Evolutionary conservation across 768 basidiomycete genomes (phyloP), one percentile per base, ranked within the genome.

Genomic region (Leccinum longicurvipes): DNA sequence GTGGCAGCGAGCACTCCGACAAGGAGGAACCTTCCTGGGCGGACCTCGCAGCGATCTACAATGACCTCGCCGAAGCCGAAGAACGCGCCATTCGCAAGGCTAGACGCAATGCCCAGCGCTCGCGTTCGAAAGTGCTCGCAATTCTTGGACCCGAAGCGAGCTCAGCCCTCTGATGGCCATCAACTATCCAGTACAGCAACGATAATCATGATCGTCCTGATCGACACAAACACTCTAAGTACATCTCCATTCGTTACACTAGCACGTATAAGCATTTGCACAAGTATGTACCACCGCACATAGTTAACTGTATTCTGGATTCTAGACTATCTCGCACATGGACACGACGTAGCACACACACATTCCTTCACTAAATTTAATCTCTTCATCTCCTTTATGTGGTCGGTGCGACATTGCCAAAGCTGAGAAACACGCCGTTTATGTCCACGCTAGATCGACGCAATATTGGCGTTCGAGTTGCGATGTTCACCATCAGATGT

Each of bases 21-120:
- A 14, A 44, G 23, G 42, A 44, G 14, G 19, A 24, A 44, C 12
- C 10, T 15, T 23, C 15, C 4, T 46, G 42, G 57, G 27, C 23
- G 34, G 50, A 36, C 44, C 25, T 57, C 41, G 56, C 56, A 24
- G 27, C 39, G 7, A 21, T 6, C 27, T 42, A 42, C 44, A 19
- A 59, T 25, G 25, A 51, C 28, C 2, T 36, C 1, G 34, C 36
- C 24, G 53, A 55, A 14, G 50, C 41, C 1, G 41, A 60, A 1
- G 63, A 65, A 36, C 51, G 21, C 17, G 50, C 39, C 4, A 10
- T 19, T 3, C 55, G 50, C 53, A 65, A 47, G 28, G 58, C 44
- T 0, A 53, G n/a, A 54, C 62, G 63, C 46, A 47, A 55, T 44
- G 48, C 48, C 5, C 12, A 25, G 17, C 51, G 61, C 24, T 60